These are phyloP conservation scores for Narthecium ossifragum DNA, from an alignment of 106 monocot species.

Conservation along the genomic window DNA sequence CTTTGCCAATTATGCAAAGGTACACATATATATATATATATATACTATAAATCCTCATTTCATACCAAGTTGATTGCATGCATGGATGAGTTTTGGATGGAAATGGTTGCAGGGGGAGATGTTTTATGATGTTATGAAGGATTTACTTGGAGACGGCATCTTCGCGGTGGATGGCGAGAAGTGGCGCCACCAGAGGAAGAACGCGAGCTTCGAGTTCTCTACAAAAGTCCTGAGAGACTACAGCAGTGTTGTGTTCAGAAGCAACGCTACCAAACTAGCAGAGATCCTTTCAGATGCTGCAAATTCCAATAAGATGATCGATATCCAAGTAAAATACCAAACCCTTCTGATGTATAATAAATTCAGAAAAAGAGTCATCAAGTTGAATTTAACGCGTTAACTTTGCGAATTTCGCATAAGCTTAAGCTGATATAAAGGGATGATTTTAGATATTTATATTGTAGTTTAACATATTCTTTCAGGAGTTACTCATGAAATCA, in stretches of 20 bases:
- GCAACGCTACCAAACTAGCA: conserved; percentile 11
- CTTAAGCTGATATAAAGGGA: too few species aligned
- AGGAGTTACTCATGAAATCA: background rate
- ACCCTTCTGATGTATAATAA: too few species aligned
- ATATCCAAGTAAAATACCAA: conserved; percentile 16
- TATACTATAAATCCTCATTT: too few species aligned
- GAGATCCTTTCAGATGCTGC: background rate
- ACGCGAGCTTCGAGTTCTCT: conserved; percentile 30
- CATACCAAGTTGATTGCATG: too few species aligned
- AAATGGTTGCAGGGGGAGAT: conserved; percentile 12
- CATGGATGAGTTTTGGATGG: too few species aligned
- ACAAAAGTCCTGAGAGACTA: conserved; percentile 21
- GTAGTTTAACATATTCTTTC: background rate
- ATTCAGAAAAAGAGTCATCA: too few species aligned
- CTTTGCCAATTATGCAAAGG: background rate
- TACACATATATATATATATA: background rate
- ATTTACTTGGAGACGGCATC: conserved; percentile 30
- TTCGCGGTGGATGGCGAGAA: conserved; percentile 32
- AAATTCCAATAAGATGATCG: conserved; percentile 2
- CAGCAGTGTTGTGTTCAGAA: conserved; percentile 24
- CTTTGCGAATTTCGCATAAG: too few species aligned
- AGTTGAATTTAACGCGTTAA: too few species aligned
- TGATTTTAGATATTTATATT: background rate
- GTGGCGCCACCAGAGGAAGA: conserved; percentile 31
- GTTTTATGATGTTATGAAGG: conserved; percentile 19